phyloP scores from a whole-genome alignment of 225 moss, liverwort and hornwort species.

The Pseudisothecium myosuroides region DNA sequence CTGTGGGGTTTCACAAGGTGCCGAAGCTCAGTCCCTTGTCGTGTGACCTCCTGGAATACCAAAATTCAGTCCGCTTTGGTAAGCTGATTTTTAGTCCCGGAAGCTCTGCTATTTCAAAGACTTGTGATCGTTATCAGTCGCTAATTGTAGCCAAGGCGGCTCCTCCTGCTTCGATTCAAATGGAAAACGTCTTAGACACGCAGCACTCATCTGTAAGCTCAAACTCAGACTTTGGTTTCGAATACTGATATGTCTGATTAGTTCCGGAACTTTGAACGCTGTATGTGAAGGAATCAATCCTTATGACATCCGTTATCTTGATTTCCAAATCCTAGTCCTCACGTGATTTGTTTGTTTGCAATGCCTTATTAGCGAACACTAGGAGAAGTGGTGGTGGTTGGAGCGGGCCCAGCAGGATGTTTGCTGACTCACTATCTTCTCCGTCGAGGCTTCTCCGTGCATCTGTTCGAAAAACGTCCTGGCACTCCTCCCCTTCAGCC shows the following conservation, averaged over 20 bases:
- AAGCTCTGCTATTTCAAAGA: neutral
- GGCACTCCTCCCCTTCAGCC: neutral
- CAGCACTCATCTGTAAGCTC: slow-evolving; percentile 19
- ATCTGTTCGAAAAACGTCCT: slow-evolving; percentile 31
- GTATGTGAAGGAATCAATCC: neutral
- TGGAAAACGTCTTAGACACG: neutral
- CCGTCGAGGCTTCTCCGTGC: slow-evolving; percentile 41
- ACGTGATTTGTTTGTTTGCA: neutral
- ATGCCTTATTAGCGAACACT: neutral
- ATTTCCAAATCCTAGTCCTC: neutral
- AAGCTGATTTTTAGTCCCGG: neutral
- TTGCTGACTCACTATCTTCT: slow-evolving; percentile 42
- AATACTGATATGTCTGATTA: neutral
- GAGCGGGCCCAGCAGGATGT: slow-evolving; percentile 54
- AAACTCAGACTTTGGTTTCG: neutral
- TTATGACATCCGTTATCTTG: neutral
- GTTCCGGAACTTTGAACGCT: neutral
- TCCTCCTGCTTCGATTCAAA: neutral
- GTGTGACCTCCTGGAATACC: neutral
- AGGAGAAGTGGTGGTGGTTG: slow-evolving; percentile 43
- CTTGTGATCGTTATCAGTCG: neutral
- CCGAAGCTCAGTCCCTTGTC: neutral
- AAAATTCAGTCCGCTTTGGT: neutral
- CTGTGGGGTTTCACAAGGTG: neutral
- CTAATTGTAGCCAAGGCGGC: neutral